These are phyloP conservation scores for Anaeramoeba ignava DNA, from an alignment of 78 protist genomes.

Conservation along the genomic window DNA sequence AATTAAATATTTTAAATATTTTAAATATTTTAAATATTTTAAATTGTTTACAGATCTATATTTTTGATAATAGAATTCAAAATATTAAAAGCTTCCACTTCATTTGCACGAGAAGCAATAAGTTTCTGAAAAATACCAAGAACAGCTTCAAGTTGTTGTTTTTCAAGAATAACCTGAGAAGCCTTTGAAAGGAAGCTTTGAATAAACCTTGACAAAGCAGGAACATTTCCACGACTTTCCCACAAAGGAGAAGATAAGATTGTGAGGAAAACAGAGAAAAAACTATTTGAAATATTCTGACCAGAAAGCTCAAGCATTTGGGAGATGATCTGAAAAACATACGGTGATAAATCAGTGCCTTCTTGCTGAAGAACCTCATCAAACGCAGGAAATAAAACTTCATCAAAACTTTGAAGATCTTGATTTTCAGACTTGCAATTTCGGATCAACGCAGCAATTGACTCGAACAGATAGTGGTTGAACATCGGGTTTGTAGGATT, in stretches of 20 bases:
- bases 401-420: conserved; percentile 27
- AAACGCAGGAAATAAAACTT: conserved; percentile 34
- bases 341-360: conserved; percentile 48
- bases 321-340: conserved; percentile 54
- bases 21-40: no score
- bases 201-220: conserved; percentile 13
- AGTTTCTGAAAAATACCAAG: conserved; percentile 50
- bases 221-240: conserved; percentile 7
- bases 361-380: conserved; percentile 31
- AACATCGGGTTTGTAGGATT: conserved; percentile 78
- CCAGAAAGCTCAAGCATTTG: conserved; percentile 28
- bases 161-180: background rate
- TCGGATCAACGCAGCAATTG: conserved; percentile 53
- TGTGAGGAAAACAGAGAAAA: background rate
- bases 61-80: conserved; percentile 25
- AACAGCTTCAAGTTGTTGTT: background rate
- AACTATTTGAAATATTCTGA: conserved; percentile 4
- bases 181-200: conserved; percentile 14
- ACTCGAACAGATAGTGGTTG: conserved; percentile 80
- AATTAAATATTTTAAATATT: no score
- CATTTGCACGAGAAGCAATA: conserved; percentile 12
- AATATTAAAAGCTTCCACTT: conserved; percentile 31
- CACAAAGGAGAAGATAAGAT: background rate
- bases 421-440: conserved; percentile 5
- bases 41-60: no score